Percentiles rank a stretch among this genome's conserved stretches.
Evolutionary conservation across 2,329 filamentous ascomycete species (phyloP).

Genomic region (Claviceps humidiphila): DNA sequence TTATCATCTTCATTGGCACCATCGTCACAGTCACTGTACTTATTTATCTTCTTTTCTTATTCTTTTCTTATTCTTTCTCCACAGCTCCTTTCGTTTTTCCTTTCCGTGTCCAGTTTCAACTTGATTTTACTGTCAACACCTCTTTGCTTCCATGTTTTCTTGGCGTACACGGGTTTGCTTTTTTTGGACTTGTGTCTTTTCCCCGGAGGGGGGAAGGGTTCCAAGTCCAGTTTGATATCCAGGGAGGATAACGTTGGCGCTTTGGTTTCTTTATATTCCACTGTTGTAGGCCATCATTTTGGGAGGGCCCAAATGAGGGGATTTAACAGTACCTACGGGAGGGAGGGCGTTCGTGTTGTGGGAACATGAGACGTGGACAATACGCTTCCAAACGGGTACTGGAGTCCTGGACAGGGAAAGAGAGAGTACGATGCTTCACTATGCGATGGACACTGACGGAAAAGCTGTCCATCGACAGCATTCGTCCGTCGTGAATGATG

Average conservation of each 20-base stretch:
- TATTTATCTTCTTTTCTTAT: neutral
- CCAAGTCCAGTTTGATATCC: constrained; percentile 6
- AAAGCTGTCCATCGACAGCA: no score
- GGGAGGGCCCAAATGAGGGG: no score
- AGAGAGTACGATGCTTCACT: no score
- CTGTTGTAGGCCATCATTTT: no score
- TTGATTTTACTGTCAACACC: no score
- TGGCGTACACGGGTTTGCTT: constrained; percentile 1
- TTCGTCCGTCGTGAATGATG: no score
- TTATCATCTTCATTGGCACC: neutral
- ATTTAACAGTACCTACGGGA: no score
- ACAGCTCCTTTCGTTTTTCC: neutral
- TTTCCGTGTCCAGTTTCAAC: neutral
- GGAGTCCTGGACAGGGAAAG: no score
- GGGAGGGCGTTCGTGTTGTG: neutral
- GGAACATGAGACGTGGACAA: no score
- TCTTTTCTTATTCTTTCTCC: neutral
- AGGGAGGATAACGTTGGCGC: neutral
- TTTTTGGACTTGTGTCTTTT: neutral
- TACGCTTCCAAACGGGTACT: no score
- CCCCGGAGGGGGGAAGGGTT: neutral
- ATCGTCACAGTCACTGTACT: neutral
- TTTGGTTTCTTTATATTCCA: neutral
- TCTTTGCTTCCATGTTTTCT: neutral
- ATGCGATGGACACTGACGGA: no score